Evolutionary conservation across 768 basidiomycete genomes (phyloP).

Genomic region (Trametes cinnabarina): DNA sequence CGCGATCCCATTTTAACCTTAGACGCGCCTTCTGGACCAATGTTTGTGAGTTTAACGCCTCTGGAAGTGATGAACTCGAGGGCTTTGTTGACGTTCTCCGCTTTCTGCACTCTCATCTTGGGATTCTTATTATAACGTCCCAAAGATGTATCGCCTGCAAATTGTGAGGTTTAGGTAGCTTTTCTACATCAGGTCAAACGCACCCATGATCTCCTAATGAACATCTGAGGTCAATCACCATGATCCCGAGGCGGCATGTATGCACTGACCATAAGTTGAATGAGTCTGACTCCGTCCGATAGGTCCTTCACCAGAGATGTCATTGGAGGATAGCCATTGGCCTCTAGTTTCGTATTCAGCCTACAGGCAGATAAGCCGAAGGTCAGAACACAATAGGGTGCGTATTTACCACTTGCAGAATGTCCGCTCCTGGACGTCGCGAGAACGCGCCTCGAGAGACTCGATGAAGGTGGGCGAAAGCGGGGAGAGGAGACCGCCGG

Average conservation of each 20-base stretch:
- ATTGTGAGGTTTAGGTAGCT: background rate
- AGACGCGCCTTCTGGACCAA: slow-evolving; percentile 84
- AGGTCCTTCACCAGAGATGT: slow-evolving; percentile 85
- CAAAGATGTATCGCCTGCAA: slow-evolving; percentile 79
- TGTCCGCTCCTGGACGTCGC: slow-evolving; percentile 51
- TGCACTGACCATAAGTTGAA: slow-evolving; percentile 80
- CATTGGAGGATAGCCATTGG: slow-evolving; percentile 84
- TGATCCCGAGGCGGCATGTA: background rate
- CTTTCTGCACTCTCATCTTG: slow-evolving; percentile 91
- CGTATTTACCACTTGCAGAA: slow-evolving; percentile 83
- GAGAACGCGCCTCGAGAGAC: slow-evolving; percentile 60
- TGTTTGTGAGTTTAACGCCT: slow-evolving; percentile 95
- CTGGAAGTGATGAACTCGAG: slow-evolving; percentile 92
- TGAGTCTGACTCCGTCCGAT: slow-evolving; percentile 91
- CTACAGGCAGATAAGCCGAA: slow-evolving; percentile 39
- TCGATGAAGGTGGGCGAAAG: slow-evolving; percentile 39
- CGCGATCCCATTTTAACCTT: too few relatives aligned
- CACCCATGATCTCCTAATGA: slow-evolving; percentile 93
- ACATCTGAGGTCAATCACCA: background rate
- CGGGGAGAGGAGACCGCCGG: slow-evolving; percentile 7
- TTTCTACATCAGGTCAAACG: slow-evolving; percentile 20
- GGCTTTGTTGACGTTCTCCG: slow-evolving; percentile 97
- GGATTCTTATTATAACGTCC: slow-evolving; percentile 93
- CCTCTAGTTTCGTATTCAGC: slow-evolving; percentile 94
- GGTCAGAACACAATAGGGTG: background rate